Evolutionary conservation across 2,329 filamentous ascomycete species (phyloP).

Genomic region (Penicillium polonicum): DNA sequence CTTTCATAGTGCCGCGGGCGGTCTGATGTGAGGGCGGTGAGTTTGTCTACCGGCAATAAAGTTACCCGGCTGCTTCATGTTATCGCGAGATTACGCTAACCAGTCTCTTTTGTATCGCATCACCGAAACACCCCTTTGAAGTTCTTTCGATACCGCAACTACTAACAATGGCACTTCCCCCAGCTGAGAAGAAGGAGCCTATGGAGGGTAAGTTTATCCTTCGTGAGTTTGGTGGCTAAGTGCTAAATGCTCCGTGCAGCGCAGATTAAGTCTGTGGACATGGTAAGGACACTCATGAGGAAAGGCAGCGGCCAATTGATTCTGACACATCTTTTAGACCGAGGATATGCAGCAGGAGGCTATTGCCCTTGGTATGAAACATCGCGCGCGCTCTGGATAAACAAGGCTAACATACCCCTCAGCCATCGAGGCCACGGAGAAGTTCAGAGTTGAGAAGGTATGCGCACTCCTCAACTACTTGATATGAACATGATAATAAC

Average conservation of each 20-base stretch:
- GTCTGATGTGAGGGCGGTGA: slow-evolving; percentile 27
- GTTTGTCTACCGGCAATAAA: slow-evolving; percentile 11
- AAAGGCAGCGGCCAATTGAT: slow-evolving; percentile 4
- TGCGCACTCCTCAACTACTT: slow-evolving; percentile 2
- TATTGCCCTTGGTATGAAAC: slow-evolving; percentile 82
- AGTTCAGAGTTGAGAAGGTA: slow-evolving; percentile 71
- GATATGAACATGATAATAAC: slow-evolving; percentile 14
- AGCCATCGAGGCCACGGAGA: slow-evolving; percentile 71
- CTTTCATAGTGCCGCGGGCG: slow-evolving; percentile 36
- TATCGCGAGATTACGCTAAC: slow-evolving; percentile 10
- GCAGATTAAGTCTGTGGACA: slow-evolving; percentile 96
- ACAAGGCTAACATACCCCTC: slow-evolving; percentile 27
- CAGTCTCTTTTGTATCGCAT: not conserved
- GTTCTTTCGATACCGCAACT: not conserved
- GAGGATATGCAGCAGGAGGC: slow-evolving; percentile 97
- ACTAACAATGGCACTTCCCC: slow-evolving; percentile 35
- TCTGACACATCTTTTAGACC: slow-evolving; percentile 58
- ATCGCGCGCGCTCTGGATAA: slow-evolving; percentile 2
- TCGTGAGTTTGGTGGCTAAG: slow-evolving; percentile 1
- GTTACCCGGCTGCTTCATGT: slow-evolving; percentile 9
- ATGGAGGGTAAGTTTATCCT: slow-evolving; percentile 63
- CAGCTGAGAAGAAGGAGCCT: slow-evolving; percentile 63
- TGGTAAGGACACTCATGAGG: slow-evolving; percentile 61
- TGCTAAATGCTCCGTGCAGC: slow-evolving; percentile 54
- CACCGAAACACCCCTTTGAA: not conserved